Conservation (phyloP, 2,329 filamentous ascomycete species). For the Colletotrichum orbiculare region DNA sequence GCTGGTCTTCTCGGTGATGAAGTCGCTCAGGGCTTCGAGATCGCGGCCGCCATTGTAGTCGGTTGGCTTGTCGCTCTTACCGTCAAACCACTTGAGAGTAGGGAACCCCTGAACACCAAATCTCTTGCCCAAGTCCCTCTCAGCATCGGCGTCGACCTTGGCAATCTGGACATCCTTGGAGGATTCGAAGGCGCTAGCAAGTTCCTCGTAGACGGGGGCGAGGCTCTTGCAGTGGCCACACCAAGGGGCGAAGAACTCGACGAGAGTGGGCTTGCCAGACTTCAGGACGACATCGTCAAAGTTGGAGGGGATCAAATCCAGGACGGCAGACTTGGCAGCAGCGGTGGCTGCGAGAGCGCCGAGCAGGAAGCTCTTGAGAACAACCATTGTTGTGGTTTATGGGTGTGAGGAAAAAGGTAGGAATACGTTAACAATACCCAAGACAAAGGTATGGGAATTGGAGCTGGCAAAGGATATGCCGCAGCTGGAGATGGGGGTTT, state of each 20-base stretch:
- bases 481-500: conserved; percentile 10
- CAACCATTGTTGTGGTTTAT: conserved; percentile 57
- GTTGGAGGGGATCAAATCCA: conserved; percentile 90
- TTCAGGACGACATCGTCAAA: conserved; percentile 92
- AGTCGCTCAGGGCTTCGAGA: conserved; percentile 83
- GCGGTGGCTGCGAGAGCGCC: conserved; percentile 65
- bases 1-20: conserved; percentile 88
- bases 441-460: conserved; percentile 22
- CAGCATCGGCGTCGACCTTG: conserved; percentile 94
- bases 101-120: conserved; percentile 96
- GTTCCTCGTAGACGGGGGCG: conserved; percentile 93
- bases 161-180: conserved; percentile 83
- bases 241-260: conserved; percentile 99
- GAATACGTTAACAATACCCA: conserved; percentile 1
- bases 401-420: not conserved
- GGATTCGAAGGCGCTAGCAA: conserved; percentile 79
- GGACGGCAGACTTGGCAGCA: conserved; percentile 81
- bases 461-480: conserved; percentile 18
- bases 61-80: conserved; percentile 84
- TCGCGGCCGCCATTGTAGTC: conserved; percentile 92
- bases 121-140: conserved; percentile 84
- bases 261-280: conserved; percentile 93
- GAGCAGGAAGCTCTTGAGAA: conserved; percentile 70
- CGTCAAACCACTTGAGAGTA: conserved; percentile 97
- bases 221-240: conserved; percentile 99